Evolutionary conservation across 257 asterid genomes (phyloP).

Genomic region (Nicotiana benthamiana): DNA sequence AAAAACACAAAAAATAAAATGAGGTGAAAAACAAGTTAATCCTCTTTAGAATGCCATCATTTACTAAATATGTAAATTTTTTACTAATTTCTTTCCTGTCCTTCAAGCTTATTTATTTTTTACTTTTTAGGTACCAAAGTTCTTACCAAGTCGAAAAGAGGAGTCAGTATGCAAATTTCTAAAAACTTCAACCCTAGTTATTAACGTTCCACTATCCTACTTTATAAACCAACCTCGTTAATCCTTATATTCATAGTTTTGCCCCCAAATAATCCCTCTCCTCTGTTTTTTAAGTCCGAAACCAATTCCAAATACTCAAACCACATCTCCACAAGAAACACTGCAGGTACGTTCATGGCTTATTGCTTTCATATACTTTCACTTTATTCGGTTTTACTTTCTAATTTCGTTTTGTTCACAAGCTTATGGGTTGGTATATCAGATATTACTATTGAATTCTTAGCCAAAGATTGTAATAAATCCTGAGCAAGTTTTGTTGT

Average conservation of each 20-base stretch:
- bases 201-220: background rate
- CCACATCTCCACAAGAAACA: background rate
- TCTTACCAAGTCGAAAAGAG: background rate
- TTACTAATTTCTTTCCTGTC: background rate
- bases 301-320: background rate
- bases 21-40: too few species aligned
- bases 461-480: background rate
- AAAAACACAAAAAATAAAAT: too few species aligned
- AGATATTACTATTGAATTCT: background rate
- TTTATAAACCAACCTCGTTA: background rate
- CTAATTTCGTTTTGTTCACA: background rate
- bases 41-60: too few species aligned
- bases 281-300: background rate
- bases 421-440: background rate
- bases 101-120: background rate
- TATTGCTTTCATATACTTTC: background rate
- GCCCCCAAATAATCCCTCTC: background rate
- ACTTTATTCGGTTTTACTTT: background rate
- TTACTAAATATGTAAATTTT: too few species aligned
- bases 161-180: background rate
- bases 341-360: background rate
- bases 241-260: background rate
- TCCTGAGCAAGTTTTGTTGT: background rate
- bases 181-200: background rate
- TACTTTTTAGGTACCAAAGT: background rate